These are phyloP conservation scores for Hamigera avellanea DNA, from an alignment of 495 filamentous ascomycete genomes.

Conservation along the genomic window DNA sequence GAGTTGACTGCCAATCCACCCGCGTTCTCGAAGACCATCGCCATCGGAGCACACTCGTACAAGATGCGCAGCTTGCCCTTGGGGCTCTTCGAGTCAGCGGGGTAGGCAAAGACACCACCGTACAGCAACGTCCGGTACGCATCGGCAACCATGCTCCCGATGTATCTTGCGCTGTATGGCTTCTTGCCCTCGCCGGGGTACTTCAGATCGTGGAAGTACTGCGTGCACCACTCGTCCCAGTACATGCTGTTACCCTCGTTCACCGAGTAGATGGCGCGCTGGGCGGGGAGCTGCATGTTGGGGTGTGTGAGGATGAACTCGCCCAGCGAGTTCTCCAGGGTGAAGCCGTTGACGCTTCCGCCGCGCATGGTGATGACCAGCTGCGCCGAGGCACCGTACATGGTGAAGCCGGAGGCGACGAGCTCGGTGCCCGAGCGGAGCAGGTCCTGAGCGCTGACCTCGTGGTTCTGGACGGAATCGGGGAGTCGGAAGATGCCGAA, in stretches of 20 bases:
- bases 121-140: slow-evolving; percentile 93
- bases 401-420: slow-evolving; percentile 92
- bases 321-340: slow-evolving; percentile 86
- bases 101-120: slow-evolving; percentile 95
- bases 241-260: slow-evolving; percentile 96
- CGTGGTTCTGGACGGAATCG: slow-evolving; percentile 50
- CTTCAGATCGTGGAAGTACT: slow-evolving; percentile 84
- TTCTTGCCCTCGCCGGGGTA: slow-evolving; percentile 60
- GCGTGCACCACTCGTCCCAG: slow-evolving; percentile 83
- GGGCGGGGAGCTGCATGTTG: slow-evolving; percentile 74
- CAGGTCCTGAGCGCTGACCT: slow-evolving; percentile 68
- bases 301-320: slow-evolving; percentile 99
- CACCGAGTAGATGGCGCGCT: slow-evolving; percentile 86
- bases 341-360: slow-evolving; percentile 91
- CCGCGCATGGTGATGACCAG: slow-evolving; percentile 95
- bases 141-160: slow-evolving; percentile 96
- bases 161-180: slow-evolving; percentile 91
- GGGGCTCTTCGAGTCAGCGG: slow-evolving; percentile 91
- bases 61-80: slow-evolving; percentile 97
- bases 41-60: slow-evolving; percentile 99
- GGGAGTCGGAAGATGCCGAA: slow-evolving; percentile 88
- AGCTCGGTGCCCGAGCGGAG: slow-evolving; percentile 82
- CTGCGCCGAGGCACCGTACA: slow-evolving; percentile 96
- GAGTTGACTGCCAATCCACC: slow-evolving; percentile 87
- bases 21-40: slow-evolving; percentile 97